Evolutionary conservation across 345 rosid species (phyloP).

Genomic region (Syzygium aromaticum): DNA sequence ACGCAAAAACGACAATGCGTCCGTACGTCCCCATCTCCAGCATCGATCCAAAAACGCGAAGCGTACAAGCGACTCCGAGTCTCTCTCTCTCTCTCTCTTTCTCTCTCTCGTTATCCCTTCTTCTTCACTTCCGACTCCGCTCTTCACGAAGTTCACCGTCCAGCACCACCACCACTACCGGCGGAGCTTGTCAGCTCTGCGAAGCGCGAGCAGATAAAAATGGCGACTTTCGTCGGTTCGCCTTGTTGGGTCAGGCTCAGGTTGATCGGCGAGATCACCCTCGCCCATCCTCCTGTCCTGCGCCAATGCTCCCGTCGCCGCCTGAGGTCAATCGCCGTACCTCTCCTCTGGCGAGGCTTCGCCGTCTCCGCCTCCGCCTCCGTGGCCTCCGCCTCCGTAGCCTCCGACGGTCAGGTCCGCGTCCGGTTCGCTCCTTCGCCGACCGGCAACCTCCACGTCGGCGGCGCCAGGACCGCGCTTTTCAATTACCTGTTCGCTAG

Average conservation of each 20-base stretch:
- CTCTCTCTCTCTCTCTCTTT: neutral
- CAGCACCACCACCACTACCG: neutral
- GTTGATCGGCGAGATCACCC: constrained; percentile 33
- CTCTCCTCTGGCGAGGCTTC: constrained; percentile 6
- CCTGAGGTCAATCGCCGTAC: neutral
- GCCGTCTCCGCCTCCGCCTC: constrained; percentile 3
- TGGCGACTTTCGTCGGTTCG: constrained; percentile 41
- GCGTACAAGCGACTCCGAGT: neutral
- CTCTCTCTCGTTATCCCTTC: neutral
- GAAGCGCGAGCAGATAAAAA: constrained; percentile 2
- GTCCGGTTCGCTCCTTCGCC: constrained; percentile 99
- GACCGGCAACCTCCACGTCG: constrained; percentile 92
- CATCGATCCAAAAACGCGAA: neutral
- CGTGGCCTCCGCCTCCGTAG: constrained; percentile 2
- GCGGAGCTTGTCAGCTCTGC: neutral
- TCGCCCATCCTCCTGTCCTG: constrained; percentile 13
- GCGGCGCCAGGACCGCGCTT: constrained; percentile 97
- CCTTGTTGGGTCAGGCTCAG: constrained; percentile 49
- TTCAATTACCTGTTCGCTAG: constrained; percentile 92
- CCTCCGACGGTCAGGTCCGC: constrained; percentile 35
- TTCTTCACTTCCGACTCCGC: neutral
- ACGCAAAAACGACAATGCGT: neutral
- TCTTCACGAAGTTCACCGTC: neutral
- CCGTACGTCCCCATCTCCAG: neutral
- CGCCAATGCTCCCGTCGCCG: constrained; percentile 1